Conservation (phyloP, 1,284 basidiomycete species). For the Ceratobasidium sp. region DNA sequence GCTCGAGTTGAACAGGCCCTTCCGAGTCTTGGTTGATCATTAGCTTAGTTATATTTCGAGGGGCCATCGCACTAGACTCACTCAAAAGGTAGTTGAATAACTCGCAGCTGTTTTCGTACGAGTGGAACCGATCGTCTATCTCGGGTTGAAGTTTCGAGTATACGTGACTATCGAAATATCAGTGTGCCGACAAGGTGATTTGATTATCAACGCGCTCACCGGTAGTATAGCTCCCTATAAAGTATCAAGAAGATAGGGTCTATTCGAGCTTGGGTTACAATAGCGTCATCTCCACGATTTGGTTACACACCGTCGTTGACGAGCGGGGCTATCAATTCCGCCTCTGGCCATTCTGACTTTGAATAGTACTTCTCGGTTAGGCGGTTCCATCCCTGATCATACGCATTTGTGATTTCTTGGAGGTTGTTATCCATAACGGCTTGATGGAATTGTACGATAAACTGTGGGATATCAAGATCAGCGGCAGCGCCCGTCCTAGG, state of each 20-base stretch:
- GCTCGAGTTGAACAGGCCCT: constrained; percentile 87
- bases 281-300: constrained; percentile 1
- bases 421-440: constrained; percentile 86
- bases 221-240: constrained; percentile 93
- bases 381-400: constrained; percentile 96
- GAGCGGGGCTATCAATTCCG: constrained; percentile 91
- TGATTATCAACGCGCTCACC: constrained; percentile 50
- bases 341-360: constrained; percentile 96
- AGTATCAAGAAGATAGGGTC: constrained; percentile 95
- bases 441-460: constrained; percentile 90
- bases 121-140: constrained; percentile 97
- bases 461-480: constrained; percentile 58
- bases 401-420: constrained; percentile 86
- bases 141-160: constrained; percentile 95
- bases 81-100: constrained; percentile 94
- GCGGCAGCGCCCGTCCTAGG: too few relatives aligned
- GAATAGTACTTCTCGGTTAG: constrained; percentile 95
- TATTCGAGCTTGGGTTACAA: constrained; percentile 46
- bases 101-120: constrained; percentile 99
- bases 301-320: constrained; percentile 82
- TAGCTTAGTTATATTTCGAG: not conserved
- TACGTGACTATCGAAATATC: constrained; percentile 65
- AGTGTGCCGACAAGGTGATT: not conserved
- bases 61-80: constrained; percentile 47
- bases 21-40: constrained; percentile 74